Base-by-base conservation (phyloP, 768 basidiomycete species). In the Russula foetens region DNA sequence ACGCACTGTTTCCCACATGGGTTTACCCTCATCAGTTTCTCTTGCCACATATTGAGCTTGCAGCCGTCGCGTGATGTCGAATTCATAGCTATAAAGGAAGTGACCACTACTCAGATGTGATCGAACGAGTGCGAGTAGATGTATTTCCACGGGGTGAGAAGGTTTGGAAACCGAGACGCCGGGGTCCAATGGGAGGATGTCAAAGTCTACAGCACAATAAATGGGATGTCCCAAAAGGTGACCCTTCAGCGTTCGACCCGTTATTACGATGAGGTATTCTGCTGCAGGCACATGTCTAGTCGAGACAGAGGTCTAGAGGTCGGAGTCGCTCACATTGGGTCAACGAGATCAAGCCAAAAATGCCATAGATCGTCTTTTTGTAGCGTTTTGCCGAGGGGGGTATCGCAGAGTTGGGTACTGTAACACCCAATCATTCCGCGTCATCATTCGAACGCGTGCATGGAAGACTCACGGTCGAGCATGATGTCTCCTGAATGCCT, bases 261-360 rank as follows among this genome's bases (percentile, higher is more conserved):
- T 97, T 63, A 98, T 79, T 43, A 97, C 77, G 64, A 99, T 82
- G 51, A 98, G 74, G 75, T 96, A 98, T 74, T 98, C 97, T 69
- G 95, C 96, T 98, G 64, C 39, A 61, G 7, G 44, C 12, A 19
- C 26, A 23, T 11, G 15, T 52, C 39, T 63, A 49, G 58, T 45
- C 17, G n/a, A 12, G 45, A 28, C 9, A 14, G 23, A 12, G 21
- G 35, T 19, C 38, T 54, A 19, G 33, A 31, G 14, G 38, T 47
- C 29, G 26, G 28, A n/a, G 29, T 24, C 28, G 39, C 85, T 60
- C 68, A 90, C 89, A 86, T 68, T 89, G 71, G 33, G 88, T 81
- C 60, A 91, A 73, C n/a, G 88, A 85, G 65, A 91, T 84, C 71
- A 86, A 73, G 56, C 89, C 89, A 44, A 86, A 73, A 64, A 91